Evolutionary conservation across 768 basidiomycete genomes (phyloP).

Genomic region (Trichaptum fuscoviolaceum): DNA sequence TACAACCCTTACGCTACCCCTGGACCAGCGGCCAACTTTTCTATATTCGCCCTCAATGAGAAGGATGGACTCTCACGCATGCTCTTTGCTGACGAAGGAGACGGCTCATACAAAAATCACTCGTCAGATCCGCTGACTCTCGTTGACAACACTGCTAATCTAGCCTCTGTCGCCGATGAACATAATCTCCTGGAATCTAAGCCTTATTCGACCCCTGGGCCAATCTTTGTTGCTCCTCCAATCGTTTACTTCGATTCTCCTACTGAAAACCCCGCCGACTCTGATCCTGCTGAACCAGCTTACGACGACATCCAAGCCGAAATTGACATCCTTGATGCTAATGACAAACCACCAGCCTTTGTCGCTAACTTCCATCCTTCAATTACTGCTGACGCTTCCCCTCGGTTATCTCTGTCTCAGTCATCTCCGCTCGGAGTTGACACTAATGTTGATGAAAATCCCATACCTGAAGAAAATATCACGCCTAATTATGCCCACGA

Average conservation of each 20-base stretch:
- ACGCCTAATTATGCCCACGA: neutral
- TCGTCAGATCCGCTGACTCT: neutral
- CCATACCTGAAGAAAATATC: too few species aligned
- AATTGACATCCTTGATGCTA: constrained; percentile 46
- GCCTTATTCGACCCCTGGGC: constrained; percentile 37
- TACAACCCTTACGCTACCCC: constrained; percentile 14
- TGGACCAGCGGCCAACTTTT: constrained; percentile 14
- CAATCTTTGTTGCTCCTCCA: constrained; percentile 28
- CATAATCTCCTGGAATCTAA: neutral
- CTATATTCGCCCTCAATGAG: constrained; percentile 13
- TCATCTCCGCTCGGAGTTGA: neutral
- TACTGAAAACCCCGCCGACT: constrained; percentile 40
- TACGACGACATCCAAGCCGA: constrained; percentile 43
- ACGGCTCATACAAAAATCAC: neutral
- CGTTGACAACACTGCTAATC: neutral
- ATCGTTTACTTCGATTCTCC: constrained; percentile 49
- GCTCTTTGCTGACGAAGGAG: neutral
- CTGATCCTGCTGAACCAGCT: constrained; percentile 34
- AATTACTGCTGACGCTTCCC: neutral
- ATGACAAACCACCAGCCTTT: neutral
- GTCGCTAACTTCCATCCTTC: neutral
- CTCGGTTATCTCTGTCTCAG: neutral
- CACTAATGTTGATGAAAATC: neutral
- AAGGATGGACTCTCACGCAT: neutral
- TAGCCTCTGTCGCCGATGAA: neutral